These are phyloP conservation scores for Pyrus communis DNA, from an alignment of 306 rosid species.

Conservation along the genomic window DNA sequence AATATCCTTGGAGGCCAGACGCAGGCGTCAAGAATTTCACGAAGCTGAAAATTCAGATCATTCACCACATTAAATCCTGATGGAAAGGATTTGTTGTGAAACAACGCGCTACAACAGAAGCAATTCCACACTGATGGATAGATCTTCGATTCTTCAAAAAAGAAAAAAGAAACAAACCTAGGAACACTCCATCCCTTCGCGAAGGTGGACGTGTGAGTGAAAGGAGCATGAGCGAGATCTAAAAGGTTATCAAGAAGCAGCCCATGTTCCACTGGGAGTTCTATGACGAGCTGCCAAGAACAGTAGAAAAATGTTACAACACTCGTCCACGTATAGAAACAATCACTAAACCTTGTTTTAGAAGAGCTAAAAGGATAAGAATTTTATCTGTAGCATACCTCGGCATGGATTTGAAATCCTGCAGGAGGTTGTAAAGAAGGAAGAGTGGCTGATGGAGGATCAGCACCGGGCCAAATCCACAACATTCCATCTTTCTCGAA, in stretches of 20 bases:
- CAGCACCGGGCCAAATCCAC: slow-evolving; percentile 99
- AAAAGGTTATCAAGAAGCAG: slow-evolving; percentile 91
- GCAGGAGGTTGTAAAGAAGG: slow-evolving; percentile 87
- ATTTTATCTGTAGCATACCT: slow-evolving; percentile 36
- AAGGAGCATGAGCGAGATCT: slow-evolving; percentile 99
- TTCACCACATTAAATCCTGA: background rate
- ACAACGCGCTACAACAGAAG: background rate
- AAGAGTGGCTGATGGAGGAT: slow-evolving; percentile 58
- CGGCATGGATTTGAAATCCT: slow-evolving; percentile 84
- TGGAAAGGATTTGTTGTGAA: background rate
- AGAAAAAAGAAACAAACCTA: slow-evolving; percentile 44
- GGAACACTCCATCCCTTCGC: slow-evolving; percentile 99
- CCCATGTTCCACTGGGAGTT: slow-evolving; percentile 91
- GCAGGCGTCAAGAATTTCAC: slow-evolving; percentile 88
- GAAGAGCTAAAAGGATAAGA: background rate
- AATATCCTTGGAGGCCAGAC: slow-evolving; percentile 84
- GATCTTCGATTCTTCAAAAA: background rate
- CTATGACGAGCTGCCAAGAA: slow-evolving; percentile 65
- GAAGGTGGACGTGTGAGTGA: slow-evolving; percentile 95
- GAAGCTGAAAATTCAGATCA: slow-evolving; percentile 55
- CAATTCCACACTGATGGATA: background rate
- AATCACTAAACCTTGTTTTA: background rate
- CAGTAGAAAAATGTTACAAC: background rate
- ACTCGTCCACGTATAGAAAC: background rate
- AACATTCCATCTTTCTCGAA: slow-evolving; percentile 91